These are phyloP conservation scores for Phyllosticta ampelicida DNA, from an alignment of 2,329 filamentous ascomycete species.

Conservation along the genomic window DNA sequence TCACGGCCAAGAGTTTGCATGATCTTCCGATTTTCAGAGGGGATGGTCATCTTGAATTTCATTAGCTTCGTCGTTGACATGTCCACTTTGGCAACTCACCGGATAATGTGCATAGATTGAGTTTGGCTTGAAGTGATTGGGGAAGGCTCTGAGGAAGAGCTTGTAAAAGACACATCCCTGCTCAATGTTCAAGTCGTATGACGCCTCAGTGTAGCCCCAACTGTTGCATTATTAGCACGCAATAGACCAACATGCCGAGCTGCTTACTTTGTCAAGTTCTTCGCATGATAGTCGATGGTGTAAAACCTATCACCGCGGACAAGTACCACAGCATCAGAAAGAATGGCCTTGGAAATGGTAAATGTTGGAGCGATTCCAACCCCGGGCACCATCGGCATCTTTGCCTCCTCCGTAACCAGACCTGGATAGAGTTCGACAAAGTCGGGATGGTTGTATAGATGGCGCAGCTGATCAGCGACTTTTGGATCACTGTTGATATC, in stretches of 20 bases:
- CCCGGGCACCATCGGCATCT: constrained; percentile 54
- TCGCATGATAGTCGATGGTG: constrained; percentile 56
- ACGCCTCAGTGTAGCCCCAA: constrained; percentile 67
- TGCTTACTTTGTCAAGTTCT: constrained; percentile 52
- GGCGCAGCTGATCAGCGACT: constrained; percentile 49
- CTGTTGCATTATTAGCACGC: neutral
- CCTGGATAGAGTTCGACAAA: constrained; percentile 67
- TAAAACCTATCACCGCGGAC: constrained; percentile 69
- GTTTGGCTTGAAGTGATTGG: constrained; percentile 63
- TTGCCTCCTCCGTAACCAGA: constrained; percentile 64
- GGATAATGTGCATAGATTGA: constrained; percentile 71
- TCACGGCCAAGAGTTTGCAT: constrained; percentile 53
- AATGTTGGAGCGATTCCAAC: constrained; percentile 65
- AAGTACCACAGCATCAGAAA: constrained; percentile 64
- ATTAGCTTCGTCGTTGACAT: neutral
- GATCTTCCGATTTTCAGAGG: constrained; percentile 58
- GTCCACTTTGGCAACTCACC: neutral
- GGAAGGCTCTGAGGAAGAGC: constrained; percentile 63
- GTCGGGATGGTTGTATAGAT: constrained; percentile 61
- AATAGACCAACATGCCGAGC: too few species aligned
- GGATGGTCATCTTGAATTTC: constrained; percentile 43
- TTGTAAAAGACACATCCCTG: constrained; percentile 77
- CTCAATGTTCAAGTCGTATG: constrained; percentile 60
- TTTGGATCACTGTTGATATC: constrained; percentile 70
- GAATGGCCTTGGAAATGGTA: constrained; percentile 62